Evolutionary conservation across 169 alveolate genomes (phyloP).

Genomic region (Theileria parva): DNA sequence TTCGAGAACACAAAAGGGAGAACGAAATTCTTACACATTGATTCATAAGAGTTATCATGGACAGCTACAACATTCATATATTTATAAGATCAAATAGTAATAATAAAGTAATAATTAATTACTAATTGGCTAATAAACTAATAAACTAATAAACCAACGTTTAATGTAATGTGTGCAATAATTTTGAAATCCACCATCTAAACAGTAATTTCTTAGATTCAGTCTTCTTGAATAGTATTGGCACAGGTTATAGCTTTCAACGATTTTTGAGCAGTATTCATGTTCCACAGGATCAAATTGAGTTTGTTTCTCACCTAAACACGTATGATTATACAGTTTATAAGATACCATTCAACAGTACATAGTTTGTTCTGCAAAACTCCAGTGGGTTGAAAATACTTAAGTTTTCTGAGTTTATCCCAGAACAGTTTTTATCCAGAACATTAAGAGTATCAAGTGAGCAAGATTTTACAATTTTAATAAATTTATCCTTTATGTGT

Average conservation of each 20-base stretch:
- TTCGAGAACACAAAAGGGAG: conserved; percentile 56
- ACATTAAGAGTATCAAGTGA: background rate
- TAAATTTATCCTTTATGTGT: conserved; percentile 58
- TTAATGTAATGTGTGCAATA: conserved; percentile 52
- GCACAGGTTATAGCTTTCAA: conserved; percentile 56
- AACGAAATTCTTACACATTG: conserved; percentile 49
- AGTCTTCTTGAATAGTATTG: conserved; percentile 45
- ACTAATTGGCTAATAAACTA: no score
- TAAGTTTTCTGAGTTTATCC: conserved; percentile 45
- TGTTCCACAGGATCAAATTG: conserved; percentile 57
- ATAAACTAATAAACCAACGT: conserved; percentile 16
- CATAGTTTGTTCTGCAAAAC: conserved; percentile 48
- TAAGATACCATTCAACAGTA: conserved; percentile 19
- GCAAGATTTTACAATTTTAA: conserved; percentile 40
- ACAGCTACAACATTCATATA: conserved; percentile 18
- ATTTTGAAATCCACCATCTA: conserved; percentile 65
- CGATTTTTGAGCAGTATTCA: conserved; percentile 48
- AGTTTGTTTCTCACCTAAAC: conserved; percentile 27
- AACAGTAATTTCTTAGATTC: conserved; percentile 43
- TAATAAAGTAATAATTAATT: background rate
- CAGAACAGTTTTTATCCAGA: conserved; percentile 46
- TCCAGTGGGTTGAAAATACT: conserved; percentile 56
- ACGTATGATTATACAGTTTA: background rate
- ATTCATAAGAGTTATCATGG: conserved; percentile 44
- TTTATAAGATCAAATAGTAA: background rate